Conservation (phyloP, 208 protist genomes). For the Acanthamoeba pearcei region DNA sequence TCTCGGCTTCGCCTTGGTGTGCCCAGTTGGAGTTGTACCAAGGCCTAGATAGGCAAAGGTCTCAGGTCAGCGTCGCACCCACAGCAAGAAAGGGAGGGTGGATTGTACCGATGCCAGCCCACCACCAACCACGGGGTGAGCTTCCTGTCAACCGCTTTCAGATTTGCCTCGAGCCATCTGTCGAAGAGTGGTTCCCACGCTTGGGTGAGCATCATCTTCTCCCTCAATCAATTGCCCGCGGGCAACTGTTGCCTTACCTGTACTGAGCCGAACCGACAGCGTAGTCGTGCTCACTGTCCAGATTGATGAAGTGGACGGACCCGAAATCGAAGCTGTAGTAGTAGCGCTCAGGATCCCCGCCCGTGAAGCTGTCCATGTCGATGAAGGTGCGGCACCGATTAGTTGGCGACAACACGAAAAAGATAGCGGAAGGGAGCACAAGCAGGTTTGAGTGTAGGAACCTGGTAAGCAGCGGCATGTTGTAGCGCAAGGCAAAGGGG, state of each 20-base stretch:
- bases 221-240: too few species aligned
- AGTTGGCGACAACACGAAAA: background rate
- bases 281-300: conserved; percentile 43
- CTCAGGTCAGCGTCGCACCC: background rate
- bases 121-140: background rate
- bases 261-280: background rate
- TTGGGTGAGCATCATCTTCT: background rate
- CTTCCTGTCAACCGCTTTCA: background rate
- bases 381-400: background rate
- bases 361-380: background rate
- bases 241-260: background rate
- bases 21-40: conserved; percentile 48
- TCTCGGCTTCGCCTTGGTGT: background rate
- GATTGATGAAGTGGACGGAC: conserved; percentile 5
- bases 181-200: background rate
- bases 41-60: background rate
- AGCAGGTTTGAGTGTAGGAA: background rate
- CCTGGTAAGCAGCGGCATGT: background rate
- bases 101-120: background rate
- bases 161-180: conserved; percentile 32
- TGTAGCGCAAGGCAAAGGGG: conserved; percentile 7
- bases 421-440: background rate
- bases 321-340: conserved; percentile 74
- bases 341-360: background rate
- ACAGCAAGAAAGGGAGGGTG: background rate